Evolutionary conservation across 1,284 basidiomycete species (phyloP).

Genomic region (Rhodotorula mucilaginosa): DNA sequence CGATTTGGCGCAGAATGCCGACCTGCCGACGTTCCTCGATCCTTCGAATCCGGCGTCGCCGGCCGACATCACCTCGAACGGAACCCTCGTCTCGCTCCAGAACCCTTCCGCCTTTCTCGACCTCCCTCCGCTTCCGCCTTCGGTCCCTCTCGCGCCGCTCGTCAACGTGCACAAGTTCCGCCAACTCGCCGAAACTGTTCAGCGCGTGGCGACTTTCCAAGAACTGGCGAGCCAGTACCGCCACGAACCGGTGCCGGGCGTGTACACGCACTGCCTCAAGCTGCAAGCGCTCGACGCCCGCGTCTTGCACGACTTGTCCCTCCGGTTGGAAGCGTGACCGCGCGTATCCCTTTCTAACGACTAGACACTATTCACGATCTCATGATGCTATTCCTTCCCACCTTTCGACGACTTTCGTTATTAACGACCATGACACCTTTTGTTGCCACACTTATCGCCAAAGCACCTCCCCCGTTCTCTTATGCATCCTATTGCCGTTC

Average conservation of each 20-base stretch:
- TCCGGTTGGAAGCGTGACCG: conserved; percentile 11
- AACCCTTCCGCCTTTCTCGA: conserved; percentile 16
- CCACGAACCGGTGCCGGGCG: conserved; percentile 66
- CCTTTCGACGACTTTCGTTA: background rate
- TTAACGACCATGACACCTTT: background rate
- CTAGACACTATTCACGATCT: no score
- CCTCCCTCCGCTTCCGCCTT: conserved; percentile 59
- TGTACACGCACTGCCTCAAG: conserved; percentile 70
- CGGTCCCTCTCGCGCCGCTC: conserved; percentile 67
- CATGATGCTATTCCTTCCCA: background rate
- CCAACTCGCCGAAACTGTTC: conserved; percentile 70
- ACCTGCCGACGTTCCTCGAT: conserved; percentile 75
- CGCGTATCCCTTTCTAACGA: background rate
- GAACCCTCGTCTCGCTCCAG: conserved; percentile 15
- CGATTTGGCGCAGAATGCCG: conserved; percentile 64
- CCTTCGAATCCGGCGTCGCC: conserved; percentile 70
- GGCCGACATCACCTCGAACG: conserved; percentile 54
- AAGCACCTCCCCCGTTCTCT: no score
- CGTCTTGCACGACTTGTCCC: conserved; percentile 12
- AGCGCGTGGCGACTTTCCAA: conserved; percentile 71
- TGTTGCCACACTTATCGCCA: no score
- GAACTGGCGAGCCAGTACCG: conserved; percentile 68
- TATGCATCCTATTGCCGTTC: no score
- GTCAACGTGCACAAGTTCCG: conserved; percentile 86
- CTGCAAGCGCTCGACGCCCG: conserved; percentile 47